Evolutionary conservation across 345 rosid species (phyloP), one percentile per base, ranked within the genome.

Genomic region (Erodium maritimum): DNA sequence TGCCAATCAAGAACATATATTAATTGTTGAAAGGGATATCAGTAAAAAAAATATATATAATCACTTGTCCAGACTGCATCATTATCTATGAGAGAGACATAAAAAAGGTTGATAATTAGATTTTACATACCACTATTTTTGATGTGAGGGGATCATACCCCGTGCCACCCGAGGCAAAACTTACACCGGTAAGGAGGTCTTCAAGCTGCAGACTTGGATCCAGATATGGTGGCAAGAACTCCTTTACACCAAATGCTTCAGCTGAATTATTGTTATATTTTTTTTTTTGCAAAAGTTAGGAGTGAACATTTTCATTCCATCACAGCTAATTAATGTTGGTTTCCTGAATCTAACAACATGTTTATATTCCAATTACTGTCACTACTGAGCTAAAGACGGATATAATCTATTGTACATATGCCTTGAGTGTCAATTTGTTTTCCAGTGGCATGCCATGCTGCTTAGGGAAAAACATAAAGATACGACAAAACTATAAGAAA

Each of bases 101-200:
- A 50, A 52, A 52, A 52, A 52, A 19, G 16, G 22, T 18, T 8
- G 22, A 52, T 2, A 18, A 1, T 19, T 8, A 2, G 16, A 18
- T 52, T 52, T 5, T 10, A 22, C 16, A 0, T 77, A 82, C 89
- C 68, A 57, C 67, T 53, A 71, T 0, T 60, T 67, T 18, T 11
- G 87, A 5, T 17, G 93, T 77, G 61, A 79, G 60, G 57, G 81
- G 85, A 66, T 80, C 85, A 12, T 69, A 85, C 20, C 93, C 93
- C 29, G 72, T 5, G 3, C 64, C 87, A 55, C 83, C 85, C 0
- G 86, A 83, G 23, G 86, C 89, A 60, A 83, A 83, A 33, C 77
- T 71, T 13, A 85, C 91, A 9, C 91, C 88, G 19, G 82, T 82
- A 5, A 77, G 72, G 16, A 87, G 87, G 42, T 87, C 91, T 45